Percentiles rank a stretch among this genome's conserved stretches.
phyloP scores from a whole-genome alignment of 441 rosid genomes.

The Arabidopsis hybrid region DNA sequence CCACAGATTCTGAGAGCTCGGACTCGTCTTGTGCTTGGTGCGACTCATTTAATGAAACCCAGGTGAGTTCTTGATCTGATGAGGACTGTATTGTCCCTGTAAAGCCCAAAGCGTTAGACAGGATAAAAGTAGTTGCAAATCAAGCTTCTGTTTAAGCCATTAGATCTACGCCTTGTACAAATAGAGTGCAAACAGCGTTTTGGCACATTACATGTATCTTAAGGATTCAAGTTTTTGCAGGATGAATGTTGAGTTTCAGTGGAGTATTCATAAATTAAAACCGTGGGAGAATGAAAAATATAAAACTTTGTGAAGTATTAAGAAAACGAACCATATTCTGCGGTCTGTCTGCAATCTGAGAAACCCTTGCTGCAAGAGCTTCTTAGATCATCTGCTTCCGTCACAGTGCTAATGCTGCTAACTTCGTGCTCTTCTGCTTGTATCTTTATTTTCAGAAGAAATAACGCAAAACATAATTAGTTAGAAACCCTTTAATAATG shows the following conservation, averaged over 20 bases:
- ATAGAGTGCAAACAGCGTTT: not conserved
- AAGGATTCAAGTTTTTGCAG: slow-evolving; percentile 15
- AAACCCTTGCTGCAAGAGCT: slow-evolving; percentile 37
- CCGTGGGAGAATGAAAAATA: not conserved
- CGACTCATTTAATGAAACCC: slow-evolving; percentile 41
- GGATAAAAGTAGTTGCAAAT: slow-evolving; percentile 1
- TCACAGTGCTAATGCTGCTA: slow-evolving; percentile 45
- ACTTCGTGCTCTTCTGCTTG: slow-evolving; percentile 40
- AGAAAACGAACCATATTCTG: slow-evolving; percentile 38
- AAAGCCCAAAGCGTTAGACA: slow-evolving; percentile 27
- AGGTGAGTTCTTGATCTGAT: slow-evolving; percentile 39
- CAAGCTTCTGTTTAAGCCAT: slow-evolving; percentile 21
- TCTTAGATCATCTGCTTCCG: slow-evolving; percentile 43
- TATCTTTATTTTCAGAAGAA: slow-evolving; percentile 21
- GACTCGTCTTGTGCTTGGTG: slow-evolving; percentile 47
- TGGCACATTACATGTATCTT: not conserved
- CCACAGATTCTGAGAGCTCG: slow-evolving; percentile 60
- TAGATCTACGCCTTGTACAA: not conserved
- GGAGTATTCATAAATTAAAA: not conserved
- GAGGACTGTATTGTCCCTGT: slow-evolving; percentile 50
- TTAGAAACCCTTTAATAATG: slow-evolving; percentile 1
- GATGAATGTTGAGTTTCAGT: slow-evolving; percentile 13
- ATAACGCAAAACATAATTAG: slow-evolving; percentile 15
- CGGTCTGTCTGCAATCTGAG: slow-evolving; percentile 33
- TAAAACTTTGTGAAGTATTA: not conserved